Evolutionary conservation across 1,139 yeast genomes (phyloP).

Genomic region (Candida mesenterica): DNA sequence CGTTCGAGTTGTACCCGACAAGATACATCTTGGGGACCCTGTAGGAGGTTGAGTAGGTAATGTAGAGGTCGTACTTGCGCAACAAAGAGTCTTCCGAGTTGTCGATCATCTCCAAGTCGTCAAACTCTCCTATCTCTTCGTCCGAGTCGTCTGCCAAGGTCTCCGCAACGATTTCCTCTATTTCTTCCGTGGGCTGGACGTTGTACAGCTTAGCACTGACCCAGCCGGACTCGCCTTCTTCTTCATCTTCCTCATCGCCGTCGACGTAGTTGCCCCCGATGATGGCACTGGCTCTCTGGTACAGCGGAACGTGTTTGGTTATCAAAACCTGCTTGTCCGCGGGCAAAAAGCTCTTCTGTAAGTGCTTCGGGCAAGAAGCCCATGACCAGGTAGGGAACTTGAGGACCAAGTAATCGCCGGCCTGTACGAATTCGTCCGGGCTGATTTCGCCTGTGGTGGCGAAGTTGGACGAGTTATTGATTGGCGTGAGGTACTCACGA

Average conservation of each 20-base stretch:
- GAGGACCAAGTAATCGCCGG: conserved; percentile 88
- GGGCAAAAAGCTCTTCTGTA: conserved; percentile 73
- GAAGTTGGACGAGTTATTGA: conserved; percentile 79
- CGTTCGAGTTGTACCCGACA: conserved; percentile 81
- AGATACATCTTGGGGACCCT: conserved; percentile 93
- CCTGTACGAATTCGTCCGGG: conserved; percentile 87
- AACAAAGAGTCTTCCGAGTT: conserved; percentile 33
- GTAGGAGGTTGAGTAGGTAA: conserved; percentile 90
- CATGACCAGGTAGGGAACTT: conserved; percentile 98
- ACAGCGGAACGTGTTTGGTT: conserved; percentile 86
- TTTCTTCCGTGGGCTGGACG: conserved; percentile 12
- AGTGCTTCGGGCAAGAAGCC: conserved; percentile 67
- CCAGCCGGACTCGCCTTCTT: conserved; percentile 52
- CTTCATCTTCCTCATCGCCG: conserved; percentile 32
- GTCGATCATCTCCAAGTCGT: conserved; percentile 27
- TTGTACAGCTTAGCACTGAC: conserved; percentile 20
- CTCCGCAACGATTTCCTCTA: conserved; percentile 35
- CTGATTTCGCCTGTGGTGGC: conserved; percentile 84
- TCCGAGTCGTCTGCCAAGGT: conserved; percentile 30
- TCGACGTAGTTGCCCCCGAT: conserved; percentile 35
- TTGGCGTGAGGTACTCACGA: conserved; percentile 92
- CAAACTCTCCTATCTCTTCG: conserved; percentile 32
- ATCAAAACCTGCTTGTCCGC: conserved; percentile 81
- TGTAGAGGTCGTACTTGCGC: conserved; percentile 83
- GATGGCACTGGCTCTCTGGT: conserved; percentile 66